Evolutionary conservation across 805 yeast genomes (phyloP).

Genomic region (Saccharomyces mikatae): DNA sequence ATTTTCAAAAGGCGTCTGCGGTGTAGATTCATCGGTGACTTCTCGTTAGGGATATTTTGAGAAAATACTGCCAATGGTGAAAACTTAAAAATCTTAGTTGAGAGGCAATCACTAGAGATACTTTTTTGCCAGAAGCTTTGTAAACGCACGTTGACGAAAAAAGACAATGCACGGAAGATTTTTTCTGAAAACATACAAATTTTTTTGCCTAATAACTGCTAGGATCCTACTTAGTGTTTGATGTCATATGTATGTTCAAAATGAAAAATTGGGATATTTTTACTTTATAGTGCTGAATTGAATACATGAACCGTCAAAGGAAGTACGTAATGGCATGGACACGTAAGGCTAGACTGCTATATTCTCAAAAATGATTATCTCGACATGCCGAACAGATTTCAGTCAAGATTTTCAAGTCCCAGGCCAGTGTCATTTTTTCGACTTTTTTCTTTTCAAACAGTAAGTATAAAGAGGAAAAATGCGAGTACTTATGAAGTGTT

Average conservation of each 20-base stretch:
- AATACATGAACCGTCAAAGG: too few species aligned
- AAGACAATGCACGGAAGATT: background rate
- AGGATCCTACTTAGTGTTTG: background rate
- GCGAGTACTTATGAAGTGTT: background rate
- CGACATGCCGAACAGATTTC: background rate
- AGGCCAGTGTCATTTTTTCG: background rate
- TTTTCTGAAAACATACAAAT: background rate
- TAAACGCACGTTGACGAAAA: background rate
- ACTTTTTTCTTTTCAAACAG: background rate
- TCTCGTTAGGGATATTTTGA: background rate
- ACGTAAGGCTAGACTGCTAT: too few species aligned
- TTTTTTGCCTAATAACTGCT: background rate
- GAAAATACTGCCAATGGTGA: background rate
- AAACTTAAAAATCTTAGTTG: background rate
- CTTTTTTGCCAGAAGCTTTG: background rate
- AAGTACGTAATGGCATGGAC: too few species aligned
- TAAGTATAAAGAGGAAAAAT: background rate
- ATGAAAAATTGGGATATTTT: too few species aligned
- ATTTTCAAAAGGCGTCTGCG: background rate
- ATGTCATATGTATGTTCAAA: too few species aligned
- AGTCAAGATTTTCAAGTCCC: background rate
- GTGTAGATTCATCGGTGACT: background rate
- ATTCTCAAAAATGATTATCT: too few species aligned
- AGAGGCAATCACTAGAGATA: background rate
- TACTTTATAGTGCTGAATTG: too few species aligned